phyloP scores from a whole-genome alignment of 2,329 filamentous ascomycete genomes.

The Phyllosticta citribraziliensis region DNA sequence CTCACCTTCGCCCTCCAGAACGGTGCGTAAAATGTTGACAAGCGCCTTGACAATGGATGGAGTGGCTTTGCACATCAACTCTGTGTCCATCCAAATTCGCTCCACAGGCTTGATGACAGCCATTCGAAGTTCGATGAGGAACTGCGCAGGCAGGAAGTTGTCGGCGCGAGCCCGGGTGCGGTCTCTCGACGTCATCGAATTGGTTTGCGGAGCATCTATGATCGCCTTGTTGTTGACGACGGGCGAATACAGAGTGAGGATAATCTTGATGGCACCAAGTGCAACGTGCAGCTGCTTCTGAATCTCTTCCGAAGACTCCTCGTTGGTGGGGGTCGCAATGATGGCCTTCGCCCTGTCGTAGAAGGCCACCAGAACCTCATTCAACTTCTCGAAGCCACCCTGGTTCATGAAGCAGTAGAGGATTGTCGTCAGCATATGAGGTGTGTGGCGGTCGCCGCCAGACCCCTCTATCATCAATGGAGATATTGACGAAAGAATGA shows the following conservation, averaged over 20 bases:
- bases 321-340: slow-evolving; percentile 32
- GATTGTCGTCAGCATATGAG: slow-evolving; percentile 54
- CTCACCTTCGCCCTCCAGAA: slow-evolving; percentile 71
- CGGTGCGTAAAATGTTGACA: slow-evolving; percentile 71
- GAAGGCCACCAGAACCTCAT: slow-evolving; percentile 61
- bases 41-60: slow-evolving; percentile 67
- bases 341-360: slow-evolving; percentile 46
- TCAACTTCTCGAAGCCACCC: slow-evolving; percentile 65
- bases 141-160: slow-evolving; percentile 60
- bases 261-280: slow-evolving; percentile 63
- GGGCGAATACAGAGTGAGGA: slow-evolving; percentile 70
- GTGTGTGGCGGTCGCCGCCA: slow-evolving; percentile 22
- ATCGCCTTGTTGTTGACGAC: slow-evolving; percentile 71
- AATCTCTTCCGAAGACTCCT: slow-evolving; percentile 34
- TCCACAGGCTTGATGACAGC: slow-evolving; percentile 66
- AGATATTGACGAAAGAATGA: slow-evolving; percentile 66
- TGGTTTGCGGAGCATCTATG: slow-evolving; percentile 60
- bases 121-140: slow-evolving; percentile 77
- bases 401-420: slow-evolving; percentile 78
- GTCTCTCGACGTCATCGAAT: slow-evolving; percentile 44
- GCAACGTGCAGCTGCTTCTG: slow-evolving; percentile 35
- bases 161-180: slow-evolving; percentile 48
- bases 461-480: slow-evolving; percentile 67
- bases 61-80: slow-evolving; percentile 70
- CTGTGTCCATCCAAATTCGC: slow-evolving; percentile 69